Evolutionary conservation across 495 filamentous ascomycete genomes (phyloP).

Genomic region (Lophiotrema nucula): DNA sequence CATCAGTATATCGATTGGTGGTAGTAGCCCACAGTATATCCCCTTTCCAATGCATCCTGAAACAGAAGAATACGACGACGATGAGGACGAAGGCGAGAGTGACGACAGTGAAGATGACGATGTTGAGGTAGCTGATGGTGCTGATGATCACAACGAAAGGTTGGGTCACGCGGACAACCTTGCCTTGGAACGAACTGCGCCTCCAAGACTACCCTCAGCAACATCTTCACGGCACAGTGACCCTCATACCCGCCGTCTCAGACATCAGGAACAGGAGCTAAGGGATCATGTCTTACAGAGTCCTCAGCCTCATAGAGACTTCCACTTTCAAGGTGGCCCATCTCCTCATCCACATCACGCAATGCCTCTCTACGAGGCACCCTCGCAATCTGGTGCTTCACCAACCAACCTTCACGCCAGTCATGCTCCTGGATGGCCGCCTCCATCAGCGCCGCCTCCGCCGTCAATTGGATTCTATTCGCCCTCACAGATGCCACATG

Average conservation of each 20-base stretch:
- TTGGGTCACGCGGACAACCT: slow-evolving; percentile 1
- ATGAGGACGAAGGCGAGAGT: slow-evolving; percentile 20
- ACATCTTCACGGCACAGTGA: slow-evolving; percentile 27
- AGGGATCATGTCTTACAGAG: slow-evolving; percentile 33
- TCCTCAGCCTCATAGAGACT: slow-evolving; percentile 30
- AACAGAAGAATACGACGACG: slow-evolving; percentile 31
- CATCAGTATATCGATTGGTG: slow-evolving; percentile 17
- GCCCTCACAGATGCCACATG: slow-evolving; percentile 18
- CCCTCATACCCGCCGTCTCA: slow-evolving; percentile 20
- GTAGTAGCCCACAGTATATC: slow-evolving; percentile 25
- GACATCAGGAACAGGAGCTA: slow-evolving; percentile 29
- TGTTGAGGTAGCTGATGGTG: slow-evolving; percentile 35
- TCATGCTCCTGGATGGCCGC: slow-evolving; percentile 14
- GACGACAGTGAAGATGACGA: slow-evolving; percentile 36
- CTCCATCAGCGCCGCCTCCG: slow-evolving; percentile 14
- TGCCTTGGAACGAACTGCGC: slow-evolving; percentile 22
- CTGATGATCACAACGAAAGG: slow-evolving; percentile 21
- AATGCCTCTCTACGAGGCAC: slow-evolving; percentile 12
- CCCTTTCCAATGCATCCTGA: slow-evolving; percentile 6
- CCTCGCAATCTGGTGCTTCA: slow-evolving; percentile 8
- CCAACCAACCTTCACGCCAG: background rate
- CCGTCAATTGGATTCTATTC: slow-evolving; percentile 21
- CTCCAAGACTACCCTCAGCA: slow-evolving; percentile 21
- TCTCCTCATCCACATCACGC: slow-evolving; percentile 20
- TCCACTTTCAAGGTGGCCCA: slow-evolving; percentile 18